A percentile compares a stretch with the other conserved stretches of the same genome.
Conservation (phyloP, 208 protist genomes). For the Leishmania tropica region DNA sequence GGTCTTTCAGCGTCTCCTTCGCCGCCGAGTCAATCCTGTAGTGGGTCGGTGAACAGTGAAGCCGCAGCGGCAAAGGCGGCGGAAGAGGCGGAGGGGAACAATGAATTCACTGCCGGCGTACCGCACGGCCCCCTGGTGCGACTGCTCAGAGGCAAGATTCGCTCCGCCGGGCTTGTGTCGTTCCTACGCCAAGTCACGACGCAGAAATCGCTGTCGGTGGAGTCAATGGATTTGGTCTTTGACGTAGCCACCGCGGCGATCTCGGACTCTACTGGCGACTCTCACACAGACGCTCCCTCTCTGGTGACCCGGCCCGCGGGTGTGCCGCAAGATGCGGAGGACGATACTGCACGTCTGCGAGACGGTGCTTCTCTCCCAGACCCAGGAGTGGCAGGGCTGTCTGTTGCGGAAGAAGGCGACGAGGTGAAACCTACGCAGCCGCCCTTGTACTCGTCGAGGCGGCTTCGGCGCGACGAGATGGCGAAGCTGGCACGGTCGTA, state of each 20-base stretch:
- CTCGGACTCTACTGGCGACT: background rate
- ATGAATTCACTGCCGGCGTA: background rate
- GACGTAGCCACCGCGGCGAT: slow-evolving; percentile 3
- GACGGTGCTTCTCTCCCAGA: background rate
- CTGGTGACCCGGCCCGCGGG: background rate
- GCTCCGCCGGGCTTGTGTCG: slow-evolving; percentile 27
- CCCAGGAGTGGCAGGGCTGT: background rate
- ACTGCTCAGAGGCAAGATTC: slow-evolving; percentile 24
- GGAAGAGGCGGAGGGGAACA: background rate
- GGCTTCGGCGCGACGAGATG: background rate
- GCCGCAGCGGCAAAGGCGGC: background rate
- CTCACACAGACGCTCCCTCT: background rate
- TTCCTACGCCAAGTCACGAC: slow-evolving; percentile 30
- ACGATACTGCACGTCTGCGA: background rate
- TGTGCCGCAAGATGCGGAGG: background rate
- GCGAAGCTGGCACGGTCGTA: slow-evolving; percentile 24
- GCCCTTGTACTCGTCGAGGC: background rate
- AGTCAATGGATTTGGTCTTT: slow-evolving; percentile 31
- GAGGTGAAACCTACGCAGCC: background rate
- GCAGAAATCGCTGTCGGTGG: slow-evolving; percentile 29
- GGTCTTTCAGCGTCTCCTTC: background rate
- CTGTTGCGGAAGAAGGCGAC: background rate
- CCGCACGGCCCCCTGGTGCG: slow-evolving; percentile 9
- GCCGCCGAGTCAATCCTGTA: background rate
- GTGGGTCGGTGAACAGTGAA: background rate